Percentiles rank a stretch among this genome's conserved stretches.
phyloP scores from a whole-genome alignment of 2,329 filamentous ascomycete genomes.

The Onygenales sp. region DNA sequence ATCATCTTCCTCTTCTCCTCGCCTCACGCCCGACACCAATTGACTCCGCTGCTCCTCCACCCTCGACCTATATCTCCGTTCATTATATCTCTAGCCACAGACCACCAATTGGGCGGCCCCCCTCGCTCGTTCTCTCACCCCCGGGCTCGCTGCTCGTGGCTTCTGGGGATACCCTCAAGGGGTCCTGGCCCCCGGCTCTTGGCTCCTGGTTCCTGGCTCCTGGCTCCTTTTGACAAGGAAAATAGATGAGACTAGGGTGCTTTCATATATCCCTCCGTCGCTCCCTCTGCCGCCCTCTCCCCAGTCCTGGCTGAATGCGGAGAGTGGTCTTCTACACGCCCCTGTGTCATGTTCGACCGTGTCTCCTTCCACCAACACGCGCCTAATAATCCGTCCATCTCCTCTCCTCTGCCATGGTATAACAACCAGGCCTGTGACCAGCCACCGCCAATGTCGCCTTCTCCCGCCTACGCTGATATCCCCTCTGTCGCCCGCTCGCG shows the following conservation, averaged over 20 bases:
- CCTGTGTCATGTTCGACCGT: constrained; percentile 2
- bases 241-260: not conserved
- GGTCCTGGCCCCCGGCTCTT: not conserved
- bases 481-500: constrained; percentile 5
- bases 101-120: not conserved
- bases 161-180: not conserved
- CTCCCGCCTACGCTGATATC: constrained; percentile 6
- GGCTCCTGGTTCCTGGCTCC: not conserved
- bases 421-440: constrained; percentile 9
- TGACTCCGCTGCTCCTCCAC: too few relatives aligned
- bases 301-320: constrained; percentile 9
- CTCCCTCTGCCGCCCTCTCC: constrained; percentile 5
- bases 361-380: not conserved
- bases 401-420: constrained; percentile 6
- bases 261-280: constrained; percentile 1
- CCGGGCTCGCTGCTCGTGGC: not conserved
- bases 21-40: too few relatives aligned
- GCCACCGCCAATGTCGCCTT: constrained; percentile 9
- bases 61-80: too few relatives aligned
- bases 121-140: not conserved
- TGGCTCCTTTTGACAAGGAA: not conserved
- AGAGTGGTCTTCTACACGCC: constrained; percentile 4
- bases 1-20: too few relatives aligned
- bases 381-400: constrained; percentile 3
- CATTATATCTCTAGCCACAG: too few relatives aligned